Conservation (phyloP, 2,329 filamentous ascomycete species). For the Pseudopyrenochaeta lycopersici region DNA sequence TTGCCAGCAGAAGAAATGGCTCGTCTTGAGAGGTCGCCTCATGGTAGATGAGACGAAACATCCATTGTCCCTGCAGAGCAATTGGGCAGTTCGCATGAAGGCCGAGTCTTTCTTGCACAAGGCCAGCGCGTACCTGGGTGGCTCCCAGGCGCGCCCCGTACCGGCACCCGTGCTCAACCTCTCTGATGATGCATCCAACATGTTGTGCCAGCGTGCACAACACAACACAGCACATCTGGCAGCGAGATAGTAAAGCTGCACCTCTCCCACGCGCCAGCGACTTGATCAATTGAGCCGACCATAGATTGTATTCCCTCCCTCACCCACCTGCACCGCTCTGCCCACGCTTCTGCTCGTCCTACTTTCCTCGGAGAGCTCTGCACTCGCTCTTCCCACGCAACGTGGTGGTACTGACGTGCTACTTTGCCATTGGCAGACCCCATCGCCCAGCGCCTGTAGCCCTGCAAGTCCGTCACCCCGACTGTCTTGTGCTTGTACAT, state of each 20-base stretch:
- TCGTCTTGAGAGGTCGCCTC: conserved; percentile 27
- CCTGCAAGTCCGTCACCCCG: conserved; percentile 7
- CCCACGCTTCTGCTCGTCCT: background rate
- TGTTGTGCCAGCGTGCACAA: conserved; percentile 24
- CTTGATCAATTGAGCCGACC: background rate
- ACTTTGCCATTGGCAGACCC: conserved; percentile 18
- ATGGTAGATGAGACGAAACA: conserved; percentile 28
- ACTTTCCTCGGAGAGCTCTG: background rate
- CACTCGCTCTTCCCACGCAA: conserved; percentile 14
- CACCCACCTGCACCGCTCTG: background rate
- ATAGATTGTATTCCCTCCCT: background rate
- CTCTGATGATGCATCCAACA: conserved; percentile 2
- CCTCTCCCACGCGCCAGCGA: background rate
- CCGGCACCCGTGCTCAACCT: conserved; percentile 14
- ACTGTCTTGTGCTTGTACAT: conserved; percentile 18
- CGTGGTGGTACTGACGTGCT: conserved; percentile 29
- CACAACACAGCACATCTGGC: conserved; percentile 1
- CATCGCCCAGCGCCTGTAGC: background rate
- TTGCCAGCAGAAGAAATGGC: background rate
- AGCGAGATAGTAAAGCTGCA: conserved; percentile 21
- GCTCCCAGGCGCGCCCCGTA: background rate
- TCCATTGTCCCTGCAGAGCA: conserved; percentile 21
- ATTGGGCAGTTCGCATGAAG: conserved; percentile 27
- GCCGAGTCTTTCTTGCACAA: conserved; percentile 18
- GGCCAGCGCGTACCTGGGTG: background rate